Conservation (phyloP, 495 filamentous ascomycete genomes). For the Aspergillus nidulans region DNA sequence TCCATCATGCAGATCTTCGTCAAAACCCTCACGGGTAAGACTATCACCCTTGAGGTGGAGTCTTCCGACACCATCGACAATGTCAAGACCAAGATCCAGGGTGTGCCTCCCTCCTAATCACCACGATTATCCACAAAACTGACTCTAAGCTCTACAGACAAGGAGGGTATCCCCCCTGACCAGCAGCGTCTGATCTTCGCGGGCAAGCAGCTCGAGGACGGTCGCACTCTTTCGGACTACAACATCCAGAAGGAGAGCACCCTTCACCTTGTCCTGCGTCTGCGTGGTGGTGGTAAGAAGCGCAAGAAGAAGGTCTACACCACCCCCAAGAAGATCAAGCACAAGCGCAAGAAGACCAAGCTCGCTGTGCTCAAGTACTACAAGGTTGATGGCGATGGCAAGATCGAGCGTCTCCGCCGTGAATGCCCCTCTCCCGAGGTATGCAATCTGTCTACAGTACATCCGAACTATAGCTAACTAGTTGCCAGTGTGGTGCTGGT, state of each 20-base stretch:
- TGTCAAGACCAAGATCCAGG: conserved; percentile 94
- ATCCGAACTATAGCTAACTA: neutral
- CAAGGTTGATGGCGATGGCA: conserved; percentile 99
- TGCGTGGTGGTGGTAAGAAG: conserved; percentile 97
- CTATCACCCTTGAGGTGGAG: conserved; percentile 99
- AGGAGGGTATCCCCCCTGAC: conserved; percentile 99
- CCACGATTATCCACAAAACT: neutral
- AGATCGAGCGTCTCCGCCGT: conserved; percentile 98
- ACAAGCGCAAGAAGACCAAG: conserved; percentile 99
- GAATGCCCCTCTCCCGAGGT: conserved; percentile 93
- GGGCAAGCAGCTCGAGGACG: conserved; percentile 99
- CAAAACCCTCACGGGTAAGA: conserved; percentile 99
- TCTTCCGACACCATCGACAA: conserved; percentile 99
- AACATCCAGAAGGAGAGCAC: conserved; percentile 99
- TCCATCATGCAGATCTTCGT: conserved; percentile 98
- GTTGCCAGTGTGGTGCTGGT: conserved; percentile 85
- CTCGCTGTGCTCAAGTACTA: conserved; percentile 99
- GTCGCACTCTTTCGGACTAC: conserved; percentile 98
- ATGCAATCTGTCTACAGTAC: conserved; percentile 34
- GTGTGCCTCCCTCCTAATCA: conserved; percentile 30
- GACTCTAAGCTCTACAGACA: conserved; percentile 55
- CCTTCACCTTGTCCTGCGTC: conserved; percentile 95
- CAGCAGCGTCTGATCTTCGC: conserved; percentile 99
- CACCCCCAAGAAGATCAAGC: conserved; percentile 99
- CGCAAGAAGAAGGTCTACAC: conserved; percentile 99